Evolutionary conservation across 2,329 filamentous ascomycete genomes (phyloP).

Genomic region (Fusarium foetens): DNA sequence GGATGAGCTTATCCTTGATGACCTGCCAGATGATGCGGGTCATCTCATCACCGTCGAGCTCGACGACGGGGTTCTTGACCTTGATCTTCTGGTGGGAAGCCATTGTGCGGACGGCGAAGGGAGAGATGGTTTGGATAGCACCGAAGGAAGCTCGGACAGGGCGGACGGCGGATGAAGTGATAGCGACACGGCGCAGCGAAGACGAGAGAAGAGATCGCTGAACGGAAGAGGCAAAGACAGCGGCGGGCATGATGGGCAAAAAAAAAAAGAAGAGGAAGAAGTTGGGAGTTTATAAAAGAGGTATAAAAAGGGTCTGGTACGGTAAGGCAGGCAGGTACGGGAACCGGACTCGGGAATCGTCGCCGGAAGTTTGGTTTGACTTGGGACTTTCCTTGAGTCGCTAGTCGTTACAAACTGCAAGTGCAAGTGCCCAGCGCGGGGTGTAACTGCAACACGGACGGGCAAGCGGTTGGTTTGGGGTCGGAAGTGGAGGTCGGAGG

Average conservation of each 20-base stretch:
- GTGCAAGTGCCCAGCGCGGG: conserved; percentile 25
- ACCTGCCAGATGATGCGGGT: conserved; percentile 98
- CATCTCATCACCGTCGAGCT: conserved; percentile 96
- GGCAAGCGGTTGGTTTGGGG: conserved; percentile 30
- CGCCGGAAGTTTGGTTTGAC: conserved; percentile 28
- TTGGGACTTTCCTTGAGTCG: conserved; percentile 7
- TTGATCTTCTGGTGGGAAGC: conserved; percentile 84
- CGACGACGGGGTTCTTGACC: conserved; percentile 98
- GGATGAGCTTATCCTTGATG: conserved; percentile 99
- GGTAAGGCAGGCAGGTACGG: conserved; percentile 22
- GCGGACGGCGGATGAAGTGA: conserved; percentile 42
- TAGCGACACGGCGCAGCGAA: conserved; percentile 45
- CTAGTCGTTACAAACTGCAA: conserved; percentile 13
- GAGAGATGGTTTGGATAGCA: conserved; percentile 58
- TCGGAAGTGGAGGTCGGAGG: conserved; percentile 27
- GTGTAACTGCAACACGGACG: conserved; percentile 20
- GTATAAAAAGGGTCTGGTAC: conserved; percentile 38
- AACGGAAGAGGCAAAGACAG: conserved; percentile 43
- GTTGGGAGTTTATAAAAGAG: conserved; percentile 40
- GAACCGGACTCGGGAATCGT: conserved; percentile 39
- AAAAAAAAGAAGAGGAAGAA: conserved; percentile 31
- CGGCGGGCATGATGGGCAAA: conserved; percentile 45
- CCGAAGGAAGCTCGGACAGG: conserved; percentile 59
- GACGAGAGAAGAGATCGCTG: conserved; percentile 47
- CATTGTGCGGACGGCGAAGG: conserved; percentile 73